These are phyloP conservation scores for Lactarius evosmus DNA, from an alignment of 768 basidiomycete species.

Conservation along the genomic window DNA sequence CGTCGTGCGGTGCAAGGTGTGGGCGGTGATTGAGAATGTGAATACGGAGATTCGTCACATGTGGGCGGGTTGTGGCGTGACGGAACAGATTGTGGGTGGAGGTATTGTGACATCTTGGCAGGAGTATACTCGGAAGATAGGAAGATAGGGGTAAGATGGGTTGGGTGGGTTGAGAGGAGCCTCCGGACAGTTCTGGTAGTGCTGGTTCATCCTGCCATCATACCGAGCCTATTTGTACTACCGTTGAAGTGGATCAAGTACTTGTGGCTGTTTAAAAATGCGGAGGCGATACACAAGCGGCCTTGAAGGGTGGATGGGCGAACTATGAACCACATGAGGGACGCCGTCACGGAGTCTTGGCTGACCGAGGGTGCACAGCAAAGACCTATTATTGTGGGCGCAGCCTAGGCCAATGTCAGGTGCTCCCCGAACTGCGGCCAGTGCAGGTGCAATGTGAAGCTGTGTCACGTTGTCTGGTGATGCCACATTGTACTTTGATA, in stretches of 20 bases:
- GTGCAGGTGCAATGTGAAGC: not conserved
- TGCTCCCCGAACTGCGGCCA: not conserved
- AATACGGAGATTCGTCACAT: constrained; percentile 12
- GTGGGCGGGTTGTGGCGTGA: constrained; percentile 13
- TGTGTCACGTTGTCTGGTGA: not conserved
- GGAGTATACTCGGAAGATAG: not conserved
- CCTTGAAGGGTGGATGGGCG: too few species aligned
- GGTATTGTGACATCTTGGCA: constrained; percentile 14
- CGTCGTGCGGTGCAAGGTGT: not conserved
- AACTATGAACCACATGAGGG: not conserved
- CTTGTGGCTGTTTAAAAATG: not conserved
- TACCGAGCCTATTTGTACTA: constrained; percentile 12
- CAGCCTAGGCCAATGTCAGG: not conserved
- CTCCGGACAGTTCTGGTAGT: not conserved
- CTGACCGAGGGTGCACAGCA: not conserved
- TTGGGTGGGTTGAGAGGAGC: not conserved
- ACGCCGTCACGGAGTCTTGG: not conserved
- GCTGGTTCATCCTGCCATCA: not conserved
- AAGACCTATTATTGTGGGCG: not conserved
- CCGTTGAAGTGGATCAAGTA: not conserved
- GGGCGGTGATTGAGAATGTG: not conserved
- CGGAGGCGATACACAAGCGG: not conserved
- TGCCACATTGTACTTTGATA: too few species aligned
- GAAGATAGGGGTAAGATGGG: not conserved
- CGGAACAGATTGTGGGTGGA: constrained; percentile 11